Conservation (phyloP, 164 flowering plant species). For the Vitis riparia region DNA sequence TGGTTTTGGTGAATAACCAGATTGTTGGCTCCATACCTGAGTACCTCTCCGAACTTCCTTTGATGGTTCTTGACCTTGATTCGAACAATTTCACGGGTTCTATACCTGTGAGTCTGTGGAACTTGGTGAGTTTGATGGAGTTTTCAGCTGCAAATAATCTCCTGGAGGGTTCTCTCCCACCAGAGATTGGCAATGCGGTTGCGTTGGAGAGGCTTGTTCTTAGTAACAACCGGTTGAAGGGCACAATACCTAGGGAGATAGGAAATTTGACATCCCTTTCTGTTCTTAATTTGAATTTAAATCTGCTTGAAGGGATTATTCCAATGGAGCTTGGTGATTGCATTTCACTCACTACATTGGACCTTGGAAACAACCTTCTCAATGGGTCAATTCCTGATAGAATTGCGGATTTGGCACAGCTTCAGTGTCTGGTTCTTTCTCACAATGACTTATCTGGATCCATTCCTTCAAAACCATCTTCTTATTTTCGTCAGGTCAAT, state of each 20-base stretch:
- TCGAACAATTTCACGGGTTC: slow-evolving; percentile 65
- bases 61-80: slow-evolving; percentile 65
- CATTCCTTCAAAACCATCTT: slow-evolving; percentile 50
- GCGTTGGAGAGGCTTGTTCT: slow-evolving; percentile 51
- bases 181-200: slow-evolving; percentile 53
- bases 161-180: slow-evolving; percentile 50
- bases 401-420: slow-evolving; percentile 38
- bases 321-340: slow-evolving; percentile 60
- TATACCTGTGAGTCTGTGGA: slow-evolving; percentile 58
- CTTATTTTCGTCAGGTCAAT: slow-evolving; percentile 47
- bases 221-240: slow-evolving; percentile 49
- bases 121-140: slow-evolving; percentile 46
- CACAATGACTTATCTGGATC: slow-evolving; percentile 59
- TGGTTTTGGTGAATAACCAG: slow-evolving; percentile 52
- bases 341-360: slow-evolving; percentile 51
- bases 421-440: slow-evolving; percentile 76
- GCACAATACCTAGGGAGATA: slow-evolving; percentile 59
- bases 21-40: slow-evolving; percentile 59
- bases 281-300: slow-evolving; percentile 60
- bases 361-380: slow-evolving; percentile 61
- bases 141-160: slow-evolving; percentile 63
- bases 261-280: slow-evolving; percentile 55
- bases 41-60: slow-evolving; percentile 61
- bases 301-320: slow-evolving; percentile 50
- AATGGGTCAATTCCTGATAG: slow-evolving; percentile 44